Conservation (phyloP, 2,329 filamentous ascomycete genomes). For the Phyllosticta capitalensis region DNA sequence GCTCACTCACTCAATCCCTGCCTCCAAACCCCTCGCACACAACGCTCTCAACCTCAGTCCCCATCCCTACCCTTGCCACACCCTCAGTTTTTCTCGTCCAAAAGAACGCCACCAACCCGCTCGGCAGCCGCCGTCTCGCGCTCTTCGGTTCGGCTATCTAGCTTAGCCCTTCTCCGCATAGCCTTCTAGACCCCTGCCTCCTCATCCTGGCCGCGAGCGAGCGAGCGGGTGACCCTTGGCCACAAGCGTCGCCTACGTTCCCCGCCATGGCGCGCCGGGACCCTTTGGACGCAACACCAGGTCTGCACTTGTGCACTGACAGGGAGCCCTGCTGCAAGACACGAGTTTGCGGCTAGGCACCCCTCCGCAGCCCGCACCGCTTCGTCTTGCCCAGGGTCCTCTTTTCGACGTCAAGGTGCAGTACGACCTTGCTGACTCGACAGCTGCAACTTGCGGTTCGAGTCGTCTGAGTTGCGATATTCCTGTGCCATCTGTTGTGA, state of each 20-base stretch:
- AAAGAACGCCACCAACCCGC: background rate
- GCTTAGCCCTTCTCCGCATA: background rate
- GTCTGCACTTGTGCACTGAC: background rate
- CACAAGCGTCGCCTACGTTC: background rate
- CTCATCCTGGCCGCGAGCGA: background rate
- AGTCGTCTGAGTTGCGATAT: background rate
- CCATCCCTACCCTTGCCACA: background rate
- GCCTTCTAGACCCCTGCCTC: background rate
- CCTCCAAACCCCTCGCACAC: background rate
- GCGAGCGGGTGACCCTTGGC: background rate
- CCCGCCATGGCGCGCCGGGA: background rate
- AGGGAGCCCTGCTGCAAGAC: too few relatives aligned
- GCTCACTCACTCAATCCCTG: background rate
- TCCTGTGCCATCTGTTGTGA: background rate
- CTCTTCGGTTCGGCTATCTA: background rate
- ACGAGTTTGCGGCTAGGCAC: background rate
- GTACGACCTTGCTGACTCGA: background rate
- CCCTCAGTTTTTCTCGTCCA: background rate
- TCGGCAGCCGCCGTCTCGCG: background rate
- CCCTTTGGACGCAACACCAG: background rate
- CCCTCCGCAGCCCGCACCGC: background rate
- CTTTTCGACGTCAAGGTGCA: background rate
- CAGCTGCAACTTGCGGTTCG: background rate
- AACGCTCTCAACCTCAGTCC: background rate
- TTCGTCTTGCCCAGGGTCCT: background rate